A percentile compares a stretch with the other conserved stretches of the same genome.
phyloP scores from a whole-genome alignment of 75 land plant genomes.

The Larix kaempferi region DNA sequence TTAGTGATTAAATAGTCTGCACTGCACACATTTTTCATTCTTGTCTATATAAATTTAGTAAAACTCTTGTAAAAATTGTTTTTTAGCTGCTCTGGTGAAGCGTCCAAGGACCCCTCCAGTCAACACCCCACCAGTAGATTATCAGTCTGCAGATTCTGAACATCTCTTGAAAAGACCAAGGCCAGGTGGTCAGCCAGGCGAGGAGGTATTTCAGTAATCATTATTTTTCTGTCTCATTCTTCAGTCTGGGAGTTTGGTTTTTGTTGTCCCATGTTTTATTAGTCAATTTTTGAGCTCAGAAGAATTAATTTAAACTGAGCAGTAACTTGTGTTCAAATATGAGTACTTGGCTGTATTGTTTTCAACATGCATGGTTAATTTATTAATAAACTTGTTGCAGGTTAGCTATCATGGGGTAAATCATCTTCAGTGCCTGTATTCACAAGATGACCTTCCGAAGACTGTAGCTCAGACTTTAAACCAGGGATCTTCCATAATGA shows the following conservation, averaged over 20 bases:
- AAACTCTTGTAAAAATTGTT: neutral
- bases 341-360: neutral
- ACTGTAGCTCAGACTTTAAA: constrained; percentile 58
- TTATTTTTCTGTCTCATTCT: neutral
- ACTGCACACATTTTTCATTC: neutral
- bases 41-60: neutral
- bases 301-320: neutral
- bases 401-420: constrained; percentile 34
- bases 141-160: constrained; percentile 72
- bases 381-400: constrained; percentile 18
- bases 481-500: constrained; percentile 73
- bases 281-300: neutral
- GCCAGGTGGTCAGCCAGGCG: constrained; percentile 42
- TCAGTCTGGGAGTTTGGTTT: neutral
- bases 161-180: constrained; percentile 60
- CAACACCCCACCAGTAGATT: constrained; percentile 55
- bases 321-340: neutral
- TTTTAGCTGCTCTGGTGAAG: constrained; percentile 51
- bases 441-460: constrained; percentile 78
- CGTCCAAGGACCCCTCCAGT: constrained; percentile 66
- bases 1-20: neutral
- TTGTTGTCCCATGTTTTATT: neutral
- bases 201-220: constrained; percentile 44
- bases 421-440: constrained; percentile 47
- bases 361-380: neutral